Base-by-base conservation (phyloP, 2,329 filamentous ascomycete genomes). In the Plectosphaerella plurivora region DNA sequence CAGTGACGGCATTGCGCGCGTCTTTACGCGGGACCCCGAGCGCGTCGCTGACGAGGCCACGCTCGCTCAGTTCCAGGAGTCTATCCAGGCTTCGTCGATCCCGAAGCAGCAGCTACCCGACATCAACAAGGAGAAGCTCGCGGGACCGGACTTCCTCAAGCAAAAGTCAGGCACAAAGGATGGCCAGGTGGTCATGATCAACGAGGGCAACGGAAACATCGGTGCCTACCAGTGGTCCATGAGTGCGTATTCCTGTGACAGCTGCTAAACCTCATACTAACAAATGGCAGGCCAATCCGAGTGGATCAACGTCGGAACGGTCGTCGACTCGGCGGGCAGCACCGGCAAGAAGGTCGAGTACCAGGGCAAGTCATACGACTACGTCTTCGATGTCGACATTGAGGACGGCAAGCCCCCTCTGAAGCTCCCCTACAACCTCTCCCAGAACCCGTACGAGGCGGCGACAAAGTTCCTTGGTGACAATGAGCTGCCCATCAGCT, bases 321-420 rank as follows among this genome's bases (percentile, higher is more conserved):
- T 99, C 1, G 94, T 97, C 11, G 91, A 96, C 61, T 84, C 91
- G 4, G 89, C 88, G 5, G 91, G 88, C 37, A 95, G 91, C 65
- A 90, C 85, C 58, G 89, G 90, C 11, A 84, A 84, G 53, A 91
- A 92, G 71, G 83, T 84, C 8, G 79, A 86, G 53, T 87, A 93
- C 65, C 77, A 89, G 1, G 93, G 93, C 33, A 83, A 96, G 65
- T 89, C 93, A 55, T 99, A 96, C 67, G 94, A 99, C 65, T 97
- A 88, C 63, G 92, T 99, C 9, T 97, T 97, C 60, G 92, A 97
- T 64, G 92, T 97, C 24, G 92, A 96, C 61, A 95, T 97, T 56
- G 90, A 96, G 66, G 93, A 97, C 63, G 93, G 91, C 50, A 93
- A 95, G 64, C 92, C 93, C 12, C 84, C 93, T 1, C 76, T 97